Percentiles rank a stretch among this genome's conserved stretches.
Conservation (phyloP, 345 rosid species). For the Arabis hirsuta region DNA sequence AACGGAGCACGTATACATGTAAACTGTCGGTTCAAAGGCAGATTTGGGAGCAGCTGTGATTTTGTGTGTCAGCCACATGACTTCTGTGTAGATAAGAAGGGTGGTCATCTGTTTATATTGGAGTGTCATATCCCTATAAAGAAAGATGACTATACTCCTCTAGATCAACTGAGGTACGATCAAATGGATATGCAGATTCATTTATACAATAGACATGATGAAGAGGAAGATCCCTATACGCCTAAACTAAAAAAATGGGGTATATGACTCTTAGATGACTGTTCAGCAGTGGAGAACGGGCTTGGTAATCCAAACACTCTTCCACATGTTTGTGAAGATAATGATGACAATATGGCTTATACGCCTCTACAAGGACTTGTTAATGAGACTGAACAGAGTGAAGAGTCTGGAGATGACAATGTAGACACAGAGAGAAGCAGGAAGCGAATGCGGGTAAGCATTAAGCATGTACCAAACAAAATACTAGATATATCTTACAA, state of each 20-base stretch:
- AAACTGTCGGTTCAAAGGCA: neutral
- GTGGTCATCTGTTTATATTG: neutral
- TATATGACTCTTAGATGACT: slow-evolving; percentile 2
- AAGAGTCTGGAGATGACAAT: neutral
- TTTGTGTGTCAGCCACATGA: neutral
- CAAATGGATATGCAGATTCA: slow-evolving; percentile 1
- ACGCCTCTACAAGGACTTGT: neutral
- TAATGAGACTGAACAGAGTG: neutral
- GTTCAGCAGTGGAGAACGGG: neutral
- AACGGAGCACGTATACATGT: neutral
- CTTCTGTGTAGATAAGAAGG: neutral
- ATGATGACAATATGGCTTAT: neutral
- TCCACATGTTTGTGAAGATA: neutral
- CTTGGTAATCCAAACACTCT: neutral
- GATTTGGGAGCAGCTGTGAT: neutral
- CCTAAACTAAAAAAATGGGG: slow-evolving; percentile 6
- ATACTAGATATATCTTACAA: neutral
- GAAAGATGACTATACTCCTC: neutral
- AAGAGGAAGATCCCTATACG: neutral
- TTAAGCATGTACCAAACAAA: neutral
- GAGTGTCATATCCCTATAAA: neutral
- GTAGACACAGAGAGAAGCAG: neutral
- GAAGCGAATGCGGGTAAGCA: neutral
- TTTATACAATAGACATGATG: no score
- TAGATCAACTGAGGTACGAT: neutral